Base-by-base conservation (phyloP, 192 early-diverging fungal genomes). In the Mortierella alpina region DNA sequence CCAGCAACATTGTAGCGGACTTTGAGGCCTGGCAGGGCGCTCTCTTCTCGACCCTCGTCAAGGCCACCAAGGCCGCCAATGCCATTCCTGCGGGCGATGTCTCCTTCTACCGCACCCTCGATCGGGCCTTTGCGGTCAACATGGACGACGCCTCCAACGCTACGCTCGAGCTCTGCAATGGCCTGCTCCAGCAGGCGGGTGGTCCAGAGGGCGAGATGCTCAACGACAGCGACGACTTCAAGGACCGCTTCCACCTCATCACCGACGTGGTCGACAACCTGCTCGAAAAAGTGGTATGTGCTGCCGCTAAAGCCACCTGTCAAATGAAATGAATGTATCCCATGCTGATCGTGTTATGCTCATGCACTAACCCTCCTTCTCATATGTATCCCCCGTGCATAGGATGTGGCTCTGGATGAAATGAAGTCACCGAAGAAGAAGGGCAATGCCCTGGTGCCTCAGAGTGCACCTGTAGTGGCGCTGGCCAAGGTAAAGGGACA, bases 401-500 rank as follows among this genome's bases (percentile, higher is more conserved):
- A 93, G 89, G 95, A 96, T 77, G 83, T 91, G 12, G 90, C 90
- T 18, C 68, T 96, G 46, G 95, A 96, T 77, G 91, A 92, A 69
- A 79, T 92, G 46, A 84, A 75, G n/a, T 86, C 86, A 44, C 82
- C 82, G 0, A 73, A 67, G 40, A 85, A 86, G 47, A 84, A 80
- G 39, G 66, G 84, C 10, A 55, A 64, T 13, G 51, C 82, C n/a
- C 50, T 66, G n/a, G 63, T 69, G 10, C 75, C 70, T 40, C 86
- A 90, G 63, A 82, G 78, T 15, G 76, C 84, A 7, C 85, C 89
- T 13, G 80, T 84, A 44, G 82, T 90, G 6, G 89, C 86, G 6
- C 55, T 84, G 39, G 81, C 70, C 50, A 74, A 70, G 64, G 72
- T 60, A 69, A 15, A 39, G 45, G 7, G 50, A 63, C 14, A 23